These are phyloP conservation scores for Skeletonema grethae DNA, from an alignment of 108 stramenopile species.

Conservation along the genomic window DNA sequence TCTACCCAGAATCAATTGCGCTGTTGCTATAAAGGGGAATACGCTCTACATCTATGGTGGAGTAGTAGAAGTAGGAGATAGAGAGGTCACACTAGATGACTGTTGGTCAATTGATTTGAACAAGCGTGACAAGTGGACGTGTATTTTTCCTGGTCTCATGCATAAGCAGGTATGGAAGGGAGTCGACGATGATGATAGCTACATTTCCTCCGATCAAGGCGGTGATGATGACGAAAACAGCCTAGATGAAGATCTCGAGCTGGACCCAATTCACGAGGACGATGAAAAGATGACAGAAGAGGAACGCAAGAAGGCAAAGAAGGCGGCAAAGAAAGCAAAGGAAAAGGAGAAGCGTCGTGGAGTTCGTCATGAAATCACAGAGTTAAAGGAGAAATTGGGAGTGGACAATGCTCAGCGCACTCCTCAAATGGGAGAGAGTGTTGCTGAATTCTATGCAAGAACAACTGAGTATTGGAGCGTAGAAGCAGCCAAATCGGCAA, in stretches of 20 bases:
- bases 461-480: constrained; percentile 75
- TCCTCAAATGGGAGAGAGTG: constrained; percentile 62
- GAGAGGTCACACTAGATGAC: constrained; percentile 91
- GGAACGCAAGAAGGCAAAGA: constrained; percentile 39
- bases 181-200: constrained; percentile 79
- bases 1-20: constrained; percentile 80
- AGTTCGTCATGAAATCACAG: constrained; percentile 63
- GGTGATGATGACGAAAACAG: constrained; percentile 56
- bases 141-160: constrained; percentile 85
- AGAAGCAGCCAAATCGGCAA: constrained; percentile 36
- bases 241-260: constrained; percentile 56
- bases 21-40: constrained; percentile 53
- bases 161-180: constrained; percentile 91
- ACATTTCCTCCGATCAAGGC: constrained; percentile 65
- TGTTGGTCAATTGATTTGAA: constrained; percentile 85
- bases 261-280: constrained; percentile 49
- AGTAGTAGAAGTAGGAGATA: constrained; percentile 88
- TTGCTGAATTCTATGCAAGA: constrained; percentile 86
- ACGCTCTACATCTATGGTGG: constrained; percentile 78
- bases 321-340: constrained; percentile 54
- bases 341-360: constrained; percentile 41
- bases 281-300: constrained; percentile 49
- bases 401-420: constrained; percentile 56
- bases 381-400: constrained; percentile 63
- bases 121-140: constrained; percentile 85